A percentile compares a stretch with the other conserved stretches of the same genome.
Conservation (phyloP, 495 filamentous ascomycete genomes). For the Amniculicola lignicola region DNA sequence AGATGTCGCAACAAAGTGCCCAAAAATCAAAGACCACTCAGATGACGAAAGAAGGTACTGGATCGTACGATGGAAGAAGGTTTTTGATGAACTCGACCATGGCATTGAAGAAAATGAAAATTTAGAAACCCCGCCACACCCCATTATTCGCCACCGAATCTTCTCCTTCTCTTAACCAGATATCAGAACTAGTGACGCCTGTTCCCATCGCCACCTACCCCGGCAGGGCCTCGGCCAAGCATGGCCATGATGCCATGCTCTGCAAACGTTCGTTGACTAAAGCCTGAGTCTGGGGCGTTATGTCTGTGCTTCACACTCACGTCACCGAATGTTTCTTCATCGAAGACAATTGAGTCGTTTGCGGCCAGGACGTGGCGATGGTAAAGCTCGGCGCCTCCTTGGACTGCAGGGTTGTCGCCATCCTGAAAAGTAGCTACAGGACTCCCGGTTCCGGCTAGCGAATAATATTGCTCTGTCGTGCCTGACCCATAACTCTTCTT, state of each 20-base stretch:
- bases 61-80: no score
- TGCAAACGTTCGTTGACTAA: conserved; percentile 7
- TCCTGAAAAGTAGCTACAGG: conserved; percentile 3
- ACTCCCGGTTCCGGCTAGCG: conserved; percentile 43
- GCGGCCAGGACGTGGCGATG: conserved; percentile 50
- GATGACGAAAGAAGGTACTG: no score
- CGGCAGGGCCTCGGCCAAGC: conserved; percentile 41
- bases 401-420: neutral
- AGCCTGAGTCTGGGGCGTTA: neutral
- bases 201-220: no score
- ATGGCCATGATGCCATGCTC: conserved; percentile 32
- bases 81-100: no score
- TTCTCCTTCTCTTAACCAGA: neutral
- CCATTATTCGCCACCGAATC: no score
- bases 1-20: no score
- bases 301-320: neutral
- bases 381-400: conserved; percentile 41
- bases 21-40: no score
- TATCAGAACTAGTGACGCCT: no score
- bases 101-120: no score
- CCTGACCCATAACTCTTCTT: conserved; percentile 52
- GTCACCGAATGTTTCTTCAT: conserved; percentile 38
- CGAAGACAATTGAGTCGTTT: conserved; percentile 49
- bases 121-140: no score
- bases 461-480: conserved; percentile 54